phyloP scores from a whole-genome alignment of 2,329 filamentous ascomycete species.

The Fusarium sp. region DNA sequence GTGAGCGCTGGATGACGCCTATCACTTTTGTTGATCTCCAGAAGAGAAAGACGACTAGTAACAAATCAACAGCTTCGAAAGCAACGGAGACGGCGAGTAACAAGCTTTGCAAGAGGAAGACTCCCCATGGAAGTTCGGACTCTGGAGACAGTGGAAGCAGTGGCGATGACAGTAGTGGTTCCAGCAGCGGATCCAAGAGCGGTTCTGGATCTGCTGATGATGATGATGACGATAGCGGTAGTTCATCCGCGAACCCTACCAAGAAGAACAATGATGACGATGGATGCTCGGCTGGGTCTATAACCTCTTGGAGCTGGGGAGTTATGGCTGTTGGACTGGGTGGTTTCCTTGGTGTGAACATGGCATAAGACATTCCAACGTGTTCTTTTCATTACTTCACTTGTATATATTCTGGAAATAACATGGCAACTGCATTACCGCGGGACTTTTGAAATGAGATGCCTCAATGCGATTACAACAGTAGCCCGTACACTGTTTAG shows the following conservation, averaged over 20 bases:
- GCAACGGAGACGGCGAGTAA: neutral
- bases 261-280: neutral
- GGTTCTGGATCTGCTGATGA: neutral
- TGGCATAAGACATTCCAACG: neutral
- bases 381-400: neutral
- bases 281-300: constrained; percentile 11
- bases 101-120: constrained; percentile 15
- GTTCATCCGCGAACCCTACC: neutral
- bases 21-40: constrained; percentile 19
- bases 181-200: neutral
- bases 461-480: neutral
- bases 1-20: constrained; percentile 33
- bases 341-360: neutral
- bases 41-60: constrained; percentile 7
- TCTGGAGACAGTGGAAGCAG: neutral
- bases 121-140: neutral
- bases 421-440: neutral
- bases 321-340: constrained; percentile 10
- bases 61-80: neutral
- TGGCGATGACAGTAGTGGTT: neutral
- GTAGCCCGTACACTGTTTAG: too few relatives aligned
- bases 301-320: neutral
- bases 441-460: neutral
- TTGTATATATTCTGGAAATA: neutral
- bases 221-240: neutral